Evolutionary conservation across 2,329 filamentous ascomycete genomes (phyloP).

Genomic region (Lasiodiplodia citricola): DNA sequence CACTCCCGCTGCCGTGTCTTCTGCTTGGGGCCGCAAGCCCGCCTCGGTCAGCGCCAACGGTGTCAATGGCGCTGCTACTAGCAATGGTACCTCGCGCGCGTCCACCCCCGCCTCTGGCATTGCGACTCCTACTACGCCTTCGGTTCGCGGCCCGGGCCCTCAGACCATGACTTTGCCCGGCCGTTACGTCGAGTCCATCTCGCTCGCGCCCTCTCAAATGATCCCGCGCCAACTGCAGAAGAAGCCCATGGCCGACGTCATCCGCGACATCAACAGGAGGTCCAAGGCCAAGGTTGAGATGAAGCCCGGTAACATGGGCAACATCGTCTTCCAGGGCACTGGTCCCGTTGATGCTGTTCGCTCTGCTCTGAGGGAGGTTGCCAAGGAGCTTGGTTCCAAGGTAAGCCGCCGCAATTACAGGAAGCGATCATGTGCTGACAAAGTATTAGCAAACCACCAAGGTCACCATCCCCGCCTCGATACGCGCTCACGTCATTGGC

Average conservation of each 20-base stretch:
- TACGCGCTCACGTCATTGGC: constrained; percentile 90
- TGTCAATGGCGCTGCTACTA: constrained; percentile 59
- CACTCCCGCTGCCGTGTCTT: constrained; percentile 64
- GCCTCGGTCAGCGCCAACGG: constrained; percentile 54
- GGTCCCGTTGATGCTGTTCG: constrained; percentile 84
- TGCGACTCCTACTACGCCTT: constrained; percentile 51
- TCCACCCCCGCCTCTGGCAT: constrained; percentile 68
- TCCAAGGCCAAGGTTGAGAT: constrained; percentile 86
- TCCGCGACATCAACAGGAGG: constrained; percentile 90
- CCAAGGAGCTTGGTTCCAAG: constrained; percentile 85
- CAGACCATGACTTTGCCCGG: constrained; percentile 78
- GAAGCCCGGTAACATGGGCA: constrained; percentile 72
- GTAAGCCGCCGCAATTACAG: constrained; percentile 55
- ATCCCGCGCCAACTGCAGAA: constrained; percentile 78
- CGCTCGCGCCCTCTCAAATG: constrained; percentile 76
- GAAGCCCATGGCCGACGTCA: constrained; percentile 81
- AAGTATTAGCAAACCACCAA: constrained; percentile 65
- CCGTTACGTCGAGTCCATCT: constrained; percentile 77
- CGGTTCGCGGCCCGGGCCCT: constrained; percentile 46
- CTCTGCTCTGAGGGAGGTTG: constrained; percentile 86
- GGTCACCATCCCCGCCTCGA: constrained; percentile 81
- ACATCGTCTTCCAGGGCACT: constrained; percentile 80
- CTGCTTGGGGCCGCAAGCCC: constrained; percentile 78
- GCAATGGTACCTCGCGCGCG: constrained; percentile 59
- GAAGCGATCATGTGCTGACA: constrained; percentile 15